A percentile compares a stretch with the other conserved stretches of the same genome.
Conservation (phyloP, 78 protist genomes). For the Neovahlkampfia damariscottae region DNA sequence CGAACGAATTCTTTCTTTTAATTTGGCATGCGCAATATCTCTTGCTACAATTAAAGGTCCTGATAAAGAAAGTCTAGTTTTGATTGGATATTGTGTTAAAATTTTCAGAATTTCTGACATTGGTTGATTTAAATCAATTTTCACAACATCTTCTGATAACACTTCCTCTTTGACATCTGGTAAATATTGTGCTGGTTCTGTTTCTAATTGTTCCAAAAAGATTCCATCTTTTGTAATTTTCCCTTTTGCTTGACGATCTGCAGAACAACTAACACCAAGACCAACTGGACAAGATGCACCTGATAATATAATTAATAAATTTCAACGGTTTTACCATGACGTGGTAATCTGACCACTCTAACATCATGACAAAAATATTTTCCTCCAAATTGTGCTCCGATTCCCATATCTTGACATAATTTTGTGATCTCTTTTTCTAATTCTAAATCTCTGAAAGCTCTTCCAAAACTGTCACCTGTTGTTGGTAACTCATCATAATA, state of each 20-base stretch:
- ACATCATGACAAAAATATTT: constrained; percentile 72
- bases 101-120: constrained; percentile 26
- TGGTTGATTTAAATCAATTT: constrained; percentile 52
- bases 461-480: constrained; percentile 38
- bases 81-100: constrained; percentile 25
- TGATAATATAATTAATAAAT: no score
- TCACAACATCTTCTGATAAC: constrained; percentile 32
- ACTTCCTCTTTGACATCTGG: constrained; percentile 26
- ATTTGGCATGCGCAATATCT: constrained; percentile 72
- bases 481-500: constrained; percentile 62
- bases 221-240: constrained; percentile 63
- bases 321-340: no score
- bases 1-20: constrained; percentile 29
- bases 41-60: constrained; percentile 79
- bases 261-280: constrained; percentile 71
- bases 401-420: constrained; percentile 35
- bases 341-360: constrained; percentile 50
- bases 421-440: constrained; percentile 32
- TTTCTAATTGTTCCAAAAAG: constrained; percentile 54
- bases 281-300: constrained; percentile 73
- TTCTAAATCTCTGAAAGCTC: constrained; percentile 60
- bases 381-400: constrained; percentile 85
- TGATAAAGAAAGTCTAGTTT: constrained; percentile 40
- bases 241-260: constrained; percentile 49
- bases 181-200: constrained; percentile 41